Conservation (phyloP, 257 asterid species). For the Eucommia ulmoides region DNA sequence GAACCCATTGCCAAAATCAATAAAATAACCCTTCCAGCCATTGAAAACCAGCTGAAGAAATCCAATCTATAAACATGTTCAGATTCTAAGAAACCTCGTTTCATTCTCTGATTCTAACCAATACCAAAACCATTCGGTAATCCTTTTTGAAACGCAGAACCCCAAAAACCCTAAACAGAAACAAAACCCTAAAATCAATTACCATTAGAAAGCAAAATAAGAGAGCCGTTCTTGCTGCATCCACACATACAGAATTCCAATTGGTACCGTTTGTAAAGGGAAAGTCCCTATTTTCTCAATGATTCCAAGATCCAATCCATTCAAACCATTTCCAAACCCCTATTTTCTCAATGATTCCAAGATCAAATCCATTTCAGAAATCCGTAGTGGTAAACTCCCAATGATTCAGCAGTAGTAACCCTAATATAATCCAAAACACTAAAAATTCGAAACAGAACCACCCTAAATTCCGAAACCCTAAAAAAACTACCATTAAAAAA, state of each 20-base stretch:
- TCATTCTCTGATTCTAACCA: no score
- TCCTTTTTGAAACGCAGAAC: no score
- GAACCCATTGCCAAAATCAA: neutral
- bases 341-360: neutral
- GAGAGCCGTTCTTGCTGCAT: no score
- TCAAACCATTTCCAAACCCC: no score
- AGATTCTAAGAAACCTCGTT: neutral
- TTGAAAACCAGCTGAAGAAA: neutral
- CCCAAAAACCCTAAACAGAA: no score
- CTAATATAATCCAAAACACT: no score
- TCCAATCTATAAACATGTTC: neutral
- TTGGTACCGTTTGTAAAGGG: neutral
- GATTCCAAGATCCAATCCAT: neutral
- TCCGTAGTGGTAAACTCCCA: neutral
- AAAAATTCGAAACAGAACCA: no score
- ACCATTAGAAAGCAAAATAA: no score
- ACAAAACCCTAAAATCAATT: no score
- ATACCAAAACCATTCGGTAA: no score
- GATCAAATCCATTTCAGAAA: neutral
- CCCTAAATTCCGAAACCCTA: slow-evolving; percentile 2
- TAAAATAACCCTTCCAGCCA: neutral
- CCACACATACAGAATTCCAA: neutral
- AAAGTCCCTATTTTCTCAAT: neutral
- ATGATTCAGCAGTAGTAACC: neutral
- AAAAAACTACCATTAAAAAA: no score